Evolutionary conservation across 495 filamentous ascomycete species (phyloP), one percentile per base, ranked within the genome.

Genomic region (Talaromyces thailandensis): DNA sequence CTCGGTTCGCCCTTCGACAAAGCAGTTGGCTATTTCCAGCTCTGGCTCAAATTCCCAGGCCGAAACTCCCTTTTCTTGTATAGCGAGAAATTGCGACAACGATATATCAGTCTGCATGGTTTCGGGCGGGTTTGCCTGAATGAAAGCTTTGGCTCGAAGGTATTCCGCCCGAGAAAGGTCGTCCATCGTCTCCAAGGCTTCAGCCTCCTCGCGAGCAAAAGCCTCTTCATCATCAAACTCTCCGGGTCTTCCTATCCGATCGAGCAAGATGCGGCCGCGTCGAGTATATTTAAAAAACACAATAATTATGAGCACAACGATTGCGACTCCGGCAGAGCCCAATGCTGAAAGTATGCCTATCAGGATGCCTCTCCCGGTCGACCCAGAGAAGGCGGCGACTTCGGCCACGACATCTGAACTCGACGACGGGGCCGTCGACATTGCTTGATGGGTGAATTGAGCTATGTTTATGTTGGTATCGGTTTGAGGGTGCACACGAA

Each of bases 31-130:
- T 66, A 98, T 97, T 73, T 98, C 94, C 37, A 98, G 76, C 73
- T 98, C 94, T 2, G 94, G 93, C 71, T 97, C 93, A 64, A 98
- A 98, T 72, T 98, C 94, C 94, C 94, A 98, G 8, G 94, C 94
- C 6, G 93, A 95, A 23, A 98, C 94, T 56, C 94, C 94, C 73
- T 98, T 98, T 73, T 98, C 94, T 77, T 98, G 94, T 65, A 98
- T 98, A 28, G 95, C 94, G 53, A 98, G 81, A 69, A 96, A 98
- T 72, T 98, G 94, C 45, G 95, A 97, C 63, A 98, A 75, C 28
- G 94, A 97, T 63, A 98, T 98, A 68, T 98, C 94, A 64, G 94
- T 98, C 67, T 93, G 91, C 64, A 91, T 77, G 1, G 95, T 98
- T 71, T 98, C 94, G 66, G 94, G 91, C 1, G 95, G 95, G 69